Base-by-base conservation (phyloP, 2,329 filamentous ascomycete genomes). In the Fusarium begoniae region DNA sequence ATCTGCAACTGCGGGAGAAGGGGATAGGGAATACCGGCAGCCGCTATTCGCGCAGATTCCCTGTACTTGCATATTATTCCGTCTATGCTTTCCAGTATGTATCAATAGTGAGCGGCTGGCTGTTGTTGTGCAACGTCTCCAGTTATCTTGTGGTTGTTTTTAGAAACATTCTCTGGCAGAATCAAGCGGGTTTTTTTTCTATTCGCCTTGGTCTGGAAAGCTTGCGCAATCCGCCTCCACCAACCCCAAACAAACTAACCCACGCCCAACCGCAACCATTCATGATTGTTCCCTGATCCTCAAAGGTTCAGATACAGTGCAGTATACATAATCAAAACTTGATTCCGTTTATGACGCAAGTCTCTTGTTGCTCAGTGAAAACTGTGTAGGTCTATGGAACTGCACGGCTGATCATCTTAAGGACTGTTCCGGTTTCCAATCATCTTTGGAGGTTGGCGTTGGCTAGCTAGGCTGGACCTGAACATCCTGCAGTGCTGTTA, bases 201-300 rank as follows among this genome's bases (percentile, higher is more conserved):
- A 35, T 13, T 44, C 35, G 56, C 47, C 54, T 66, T 73, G 67
- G 44, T 63, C 30, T 70, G 60, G 56, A 44, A 41, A 54, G 70
- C 70, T 73, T 73, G 71, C 71, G 71, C 71, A 73, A 73, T 73
- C 70, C 53, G 37, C 35, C 70, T 65, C 70, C 70, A 73, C 70
- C 47, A 64, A 64, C 66, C 54, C 55, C 55, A 66, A 70, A 47
- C 59, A 66, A 70, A 58, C 70, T 54, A 60, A 66, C 26, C 32
- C 35, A n/a, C 24, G 41, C 38, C 60, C 59, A 70, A 55, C 54
- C 47, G 45, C 60, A 24, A 45, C 38, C 37, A 56, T 56, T 38
- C 57, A 41, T 66, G 26, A 56, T 37, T 48, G 15, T 45, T 56
- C 51, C 38, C 32, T 45, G 64, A 69, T 69, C 22, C 54, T 56